Base-by-base conservation (phyloP, 2,329 filamentous ascomycete species). In the Aspergillus novoparasiticus region DNA sequence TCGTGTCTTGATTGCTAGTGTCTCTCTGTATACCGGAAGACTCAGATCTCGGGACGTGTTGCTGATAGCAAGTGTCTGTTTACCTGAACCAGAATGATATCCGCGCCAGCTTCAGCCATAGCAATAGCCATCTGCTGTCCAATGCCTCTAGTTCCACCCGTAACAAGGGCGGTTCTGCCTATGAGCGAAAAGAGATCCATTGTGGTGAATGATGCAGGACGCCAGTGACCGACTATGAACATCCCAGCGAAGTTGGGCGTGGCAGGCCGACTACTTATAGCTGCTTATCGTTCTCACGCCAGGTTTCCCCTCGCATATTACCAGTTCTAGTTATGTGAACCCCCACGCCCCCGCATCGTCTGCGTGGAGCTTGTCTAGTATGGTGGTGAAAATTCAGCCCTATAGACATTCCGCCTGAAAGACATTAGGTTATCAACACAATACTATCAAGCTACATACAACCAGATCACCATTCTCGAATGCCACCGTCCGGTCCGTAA, bases 81-180 rank as follows among this genome's bases (percentile, higher is more conserved):
- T 23, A 71, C 68, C 63, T 70, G 69, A 3, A 73, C 61, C 2
- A 72, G 50, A 21, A 77, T 69, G 54, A 77, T 71, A 59, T 77
- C 73, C 21, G 76, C 75, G 14, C 76, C 75, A 12, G 75, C 75
- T 65, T 78, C 76, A 21, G 76, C 76, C 28, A 78, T 59, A 1
- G 73, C 76, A 51, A 77, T 63, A 4, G 74, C 70, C 76, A 78
- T 78, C 16, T 73, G 69, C 43, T 72, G 71, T 12, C 76, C 77
- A 43, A 79, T 76, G 5, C 76, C 77, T 28, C 77, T 69, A 26
- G 74, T 78, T n/a, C 71, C 75, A 9, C 77, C 76, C 2, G 76
- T 78, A 12, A 78, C 69, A 2, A 78, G 65, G 21, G 75, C 76
- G 14, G 73, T 78, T 51, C 71, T 69, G 26, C 70, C 72, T 5